phyloP scores from a whole-genome alignment of 371 early-diverging fungal species.

The Rhizopus stolonifer region DNA sequence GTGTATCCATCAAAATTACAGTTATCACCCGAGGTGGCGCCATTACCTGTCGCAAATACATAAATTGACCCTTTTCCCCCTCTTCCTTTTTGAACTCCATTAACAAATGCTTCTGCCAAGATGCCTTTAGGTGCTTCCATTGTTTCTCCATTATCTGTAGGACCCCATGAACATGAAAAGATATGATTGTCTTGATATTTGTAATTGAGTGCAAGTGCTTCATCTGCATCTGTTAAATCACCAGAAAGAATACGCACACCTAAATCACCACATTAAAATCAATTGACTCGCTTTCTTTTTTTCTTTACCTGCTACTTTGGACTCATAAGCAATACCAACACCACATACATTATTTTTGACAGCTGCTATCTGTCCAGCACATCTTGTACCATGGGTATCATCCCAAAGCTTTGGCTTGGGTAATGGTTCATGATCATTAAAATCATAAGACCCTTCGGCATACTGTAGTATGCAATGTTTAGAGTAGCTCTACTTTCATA shows the following conservation, averaged over 20 bases:
- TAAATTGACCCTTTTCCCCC: conserved; percentile 85
- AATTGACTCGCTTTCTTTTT: not conserved
- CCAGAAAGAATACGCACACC: conserved; percentile 91
- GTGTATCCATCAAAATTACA: conserved; percentile 98
- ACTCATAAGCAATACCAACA: conserved; percentile 91
- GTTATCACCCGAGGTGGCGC: conserved; percentile 80
- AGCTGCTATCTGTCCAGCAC: conserved; percentile 97
- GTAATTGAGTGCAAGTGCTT: conserved; percentile 88
- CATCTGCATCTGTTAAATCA: conserved; percentile 84
- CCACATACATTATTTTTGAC: conserved; percentile 88
- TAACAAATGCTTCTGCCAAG: conserved; percentile 76
- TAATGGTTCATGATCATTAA: conserved; percentile 74
- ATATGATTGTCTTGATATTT: conserved; percentile 85
- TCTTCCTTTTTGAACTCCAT: conserved; percentile 85
- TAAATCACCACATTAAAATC: conserved; percentile 15
- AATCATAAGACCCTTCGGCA: conserved; percentile 90
- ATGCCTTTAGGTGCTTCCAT: conserved; percentile 87
- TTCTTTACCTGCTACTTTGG: conserved; percentile 78
- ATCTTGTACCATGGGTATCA: conserved; percentile 95
- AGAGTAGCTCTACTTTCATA: not conserved
- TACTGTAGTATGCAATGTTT: conserved; percentile 40
- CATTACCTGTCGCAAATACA: conserved; percentile 96
- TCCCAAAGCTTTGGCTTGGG: conserved; percentile 79
- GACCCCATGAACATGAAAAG: conserved; percentile 96
- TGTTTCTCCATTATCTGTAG: conserved; percentile 86